Evolutionary conservation across 2,329 filamentous ascomycete genomes (phyloP), one percentile per base, ranked within the genome.

Genomic region (Epichloe coenophiala): DNA sequence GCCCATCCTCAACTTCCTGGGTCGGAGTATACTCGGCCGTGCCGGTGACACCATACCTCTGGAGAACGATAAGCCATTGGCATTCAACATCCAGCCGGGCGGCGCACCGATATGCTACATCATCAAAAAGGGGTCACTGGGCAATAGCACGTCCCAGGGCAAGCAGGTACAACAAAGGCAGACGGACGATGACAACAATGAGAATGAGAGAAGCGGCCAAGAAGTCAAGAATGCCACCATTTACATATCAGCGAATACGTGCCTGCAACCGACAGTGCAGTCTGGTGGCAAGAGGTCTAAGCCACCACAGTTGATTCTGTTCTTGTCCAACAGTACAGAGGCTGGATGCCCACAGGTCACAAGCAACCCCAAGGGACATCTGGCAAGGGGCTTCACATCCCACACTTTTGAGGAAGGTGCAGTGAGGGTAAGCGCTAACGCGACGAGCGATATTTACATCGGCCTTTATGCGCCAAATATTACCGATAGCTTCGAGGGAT

Each of bases 231-330:
- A 51, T 9, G 60, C 67, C 41, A 78, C 68, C 2, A 71, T 97
- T 3, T 96, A 85, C 65, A 75, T 98, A 49, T 89, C 89, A 2
- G 81, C 89, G 42, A 97, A 89, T 57, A 90, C 87, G 1, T 98
- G 93, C 65, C 67, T 79, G 27, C 88, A 94, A 59, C 93, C 91
- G 12, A 63, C 41, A 21, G 19, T 46, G 31, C 27, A 48, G 19
- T 33, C 33, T 1, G 43, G 49, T 46, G 46, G 33, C n/a, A 53
- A 57, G 45, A 13, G 17, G 1, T 19, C 45, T 9, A 39, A 38
- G 27, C 77, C 86, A 12, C 84, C 86, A 1, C 89, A 95, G 59
- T 75, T 97, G 47, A 77, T 78, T 12, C 69, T 97, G 9, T 95
- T 85, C 60, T 72, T 95, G 45, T 94, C 89, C 3, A 80, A 61